Base-by-base conservation (phyloP, 768 basidiomycete species). In the Tricholoma flavovirens region DNA sequence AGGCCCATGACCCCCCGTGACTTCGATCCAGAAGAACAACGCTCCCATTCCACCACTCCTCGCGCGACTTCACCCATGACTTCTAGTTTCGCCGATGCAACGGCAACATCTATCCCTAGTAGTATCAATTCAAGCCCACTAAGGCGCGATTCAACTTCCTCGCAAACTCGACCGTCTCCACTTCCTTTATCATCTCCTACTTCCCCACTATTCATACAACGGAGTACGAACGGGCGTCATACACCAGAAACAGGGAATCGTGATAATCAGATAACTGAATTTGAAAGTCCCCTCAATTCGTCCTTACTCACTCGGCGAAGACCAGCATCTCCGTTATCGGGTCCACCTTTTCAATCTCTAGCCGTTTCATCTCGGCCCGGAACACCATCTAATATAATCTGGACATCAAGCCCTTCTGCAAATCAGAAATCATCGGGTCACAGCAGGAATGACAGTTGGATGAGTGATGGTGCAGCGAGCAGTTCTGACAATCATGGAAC, bases 1-100 rank as follows among this genome's bases (percentile, higher is more conserved):
- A 77, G 91, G 40, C 91, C 91, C 15, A 91, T 93, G 87, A 93
- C 91, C 5, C 91, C 91, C n/a, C 85, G 83, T 55, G 87, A 90
- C 60, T 73, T 80, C 30, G 91, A 91, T 49, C 66, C 77, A 26
- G 90, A 92, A 54, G 88, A 90, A 57, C 81, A 83, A 62, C 73
- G 80, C 43, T 83, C 83, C 8, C 86, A 83, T 56, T 88, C 86
- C 0, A 84, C 86, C 48, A 93, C 90, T 4, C 90, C 90, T 55
- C 86, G 90, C 54, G 90, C 90, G 15, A 84, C 83, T 15, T 86
- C 87, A 0, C 86, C 86, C 42, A 76, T 76, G 46, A 71, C 73
- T 55, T 71, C 75, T 40, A 67, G 66, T 26, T 54, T 71, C 12
- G 54, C 60, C 59, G 60, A 69, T 65, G 30, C 75, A 65, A 49